Conservation (phyloP, 2,329 filamentous ascomycete genomes). For the Harringtonia lauricola region DNA sequence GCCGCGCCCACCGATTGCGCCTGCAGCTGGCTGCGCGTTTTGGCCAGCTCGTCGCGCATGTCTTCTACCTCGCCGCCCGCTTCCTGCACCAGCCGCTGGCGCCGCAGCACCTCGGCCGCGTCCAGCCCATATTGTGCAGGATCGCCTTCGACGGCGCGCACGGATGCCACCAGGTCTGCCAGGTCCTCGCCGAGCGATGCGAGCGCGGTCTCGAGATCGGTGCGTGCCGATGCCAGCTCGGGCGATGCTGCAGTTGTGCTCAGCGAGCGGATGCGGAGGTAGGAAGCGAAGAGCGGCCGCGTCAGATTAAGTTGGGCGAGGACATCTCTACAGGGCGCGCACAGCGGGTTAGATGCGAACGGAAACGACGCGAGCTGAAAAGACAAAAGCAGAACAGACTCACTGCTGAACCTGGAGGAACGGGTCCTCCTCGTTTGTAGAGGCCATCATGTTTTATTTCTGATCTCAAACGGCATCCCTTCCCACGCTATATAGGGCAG, state of each 20-base stretch:
- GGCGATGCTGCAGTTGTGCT: constrained; percentile 61
- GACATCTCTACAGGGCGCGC: constrained; percentile 56
- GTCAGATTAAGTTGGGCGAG: constrained; percentile 70
- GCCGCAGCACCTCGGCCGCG: constrained; percentile 67
- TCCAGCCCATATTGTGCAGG: constrained; percentile 82
- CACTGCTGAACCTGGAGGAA: constrained; percentile 65
- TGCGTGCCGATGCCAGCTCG: constrained; percentile 70
- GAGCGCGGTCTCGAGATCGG: constrained; percentile 57
- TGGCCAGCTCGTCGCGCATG: constrained; percentile 74
- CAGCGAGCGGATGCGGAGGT: constrained; percentile 88
- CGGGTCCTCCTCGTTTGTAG: constrained; percentile 55
- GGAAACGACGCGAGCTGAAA: neutral
- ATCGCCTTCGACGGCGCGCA: constrained; percentile 77
- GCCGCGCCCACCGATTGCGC: constrained; percentile 4
- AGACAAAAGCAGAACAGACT: constrained; percentile 13
- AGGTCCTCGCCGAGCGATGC: constrained; percentile 70
- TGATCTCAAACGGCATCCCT: neutral
- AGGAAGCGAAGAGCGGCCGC: constrained; percentile 83
- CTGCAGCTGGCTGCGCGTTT: constrained; percentile 34
- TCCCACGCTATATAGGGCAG: neutral
- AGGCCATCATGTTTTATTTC: constrained; percentile 50
- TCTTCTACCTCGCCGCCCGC: constrained; percentile 80
- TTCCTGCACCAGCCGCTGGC: constrained; percentile 75
- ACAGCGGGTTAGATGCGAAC: neutral
- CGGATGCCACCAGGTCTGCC: constrained; percentile 75